Evolutionary conservation across 1,139 yeast genomes (phyloP), one percentile per base, ranked within the genome.

Genomic region (Wickerhamomyces sp.): DNA sequence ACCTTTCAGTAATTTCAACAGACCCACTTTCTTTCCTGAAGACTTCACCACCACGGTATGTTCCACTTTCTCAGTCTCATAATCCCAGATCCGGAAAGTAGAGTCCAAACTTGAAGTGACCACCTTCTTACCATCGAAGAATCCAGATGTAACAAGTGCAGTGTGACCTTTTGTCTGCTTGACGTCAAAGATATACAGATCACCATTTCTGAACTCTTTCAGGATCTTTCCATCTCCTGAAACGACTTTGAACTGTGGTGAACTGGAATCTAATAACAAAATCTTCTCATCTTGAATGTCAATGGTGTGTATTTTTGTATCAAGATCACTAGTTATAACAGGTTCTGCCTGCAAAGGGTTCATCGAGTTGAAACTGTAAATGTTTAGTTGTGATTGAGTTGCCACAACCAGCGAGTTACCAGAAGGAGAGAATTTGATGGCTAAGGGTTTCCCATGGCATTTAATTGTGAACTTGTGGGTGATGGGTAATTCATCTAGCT

Each of bases 61-160:
- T 8, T 29, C 40, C 23, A 51, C 55, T 19, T 35, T 40, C 6
- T 31, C 30, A n/a, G 35, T 35, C 2, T 9, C 8, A 3, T 37
- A 11, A 33, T 49, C 49, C 57, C 57, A 54, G 6, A 40, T 22
- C 35, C 58, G 42, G 25, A 52, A 42, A 3, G 57, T 51, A 4
- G 54, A 47, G 33, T 54, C 58, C 13, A 28, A 15, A 6, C 46
- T 32, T 4, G 47, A 44, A 1, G 57, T 52, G 9, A 43, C 19
- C 9, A 49, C 28, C 16, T 29, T 32, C 4, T 37, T 26, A 0
- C 19, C 16, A 16, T 27, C 13, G 11, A 37, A 47, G 6, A 35
- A 30, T 7, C 51, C 52, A 34, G 44, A 49, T 5, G 47, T 48
- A 6, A 54, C 30, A 7, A 20, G 14, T 19, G 40, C 49, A 2